These are phyloP conservation scores for Fraxinus sp. DNA, from an alignment of 305 asterid genomes.

Conservation along the genomic window DNA sequence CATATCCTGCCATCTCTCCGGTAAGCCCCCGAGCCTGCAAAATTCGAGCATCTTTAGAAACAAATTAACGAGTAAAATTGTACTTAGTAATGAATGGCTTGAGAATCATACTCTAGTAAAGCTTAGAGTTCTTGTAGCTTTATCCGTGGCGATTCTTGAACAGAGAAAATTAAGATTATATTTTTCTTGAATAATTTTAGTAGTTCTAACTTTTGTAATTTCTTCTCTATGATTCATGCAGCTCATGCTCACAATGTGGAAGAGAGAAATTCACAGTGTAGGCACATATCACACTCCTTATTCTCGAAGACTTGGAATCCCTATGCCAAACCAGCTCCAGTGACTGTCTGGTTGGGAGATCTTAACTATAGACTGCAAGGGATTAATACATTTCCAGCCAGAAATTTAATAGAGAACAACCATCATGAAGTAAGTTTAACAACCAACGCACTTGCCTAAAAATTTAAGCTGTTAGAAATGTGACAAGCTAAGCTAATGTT, in stretches of 20 bases:
- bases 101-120: neutral
- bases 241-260: constrained; percentile 68
- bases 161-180: neutral
- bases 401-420: constrained; percentile 48
- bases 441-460: neutral
- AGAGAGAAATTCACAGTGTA: constrained; percentile 54
- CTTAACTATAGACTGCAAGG: constrained; percentile 67
- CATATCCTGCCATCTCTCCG: constrained; percentile 73
- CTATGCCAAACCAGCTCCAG: constrained; percentile 39
- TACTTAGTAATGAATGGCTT: neutral
- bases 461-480: neutral
- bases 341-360: constrained; percentile 75
- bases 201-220: neutral
- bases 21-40: constrained; percentile 26
- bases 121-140: neutral
- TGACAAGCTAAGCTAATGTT: neutral
- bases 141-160: neutral
- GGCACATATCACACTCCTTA: constrained; percentile 51
- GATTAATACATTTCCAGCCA: constrained; percentile 50
- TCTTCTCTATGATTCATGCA: constrained; percentile 23
- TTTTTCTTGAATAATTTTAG: neutral
- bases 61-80: neutral
- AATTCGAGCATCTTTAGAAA: neutral
- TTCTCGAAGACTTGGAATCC: constrained; percentile 53
- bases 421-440: constrained; percentile 43